A percentile compares a stretch with the other conserved stretches of the same genome.
These are phyloP conservation scores for Silybum marianum DNA, from an alignment of 129 eudicot species.

Conservation along the genomic window DNA sequence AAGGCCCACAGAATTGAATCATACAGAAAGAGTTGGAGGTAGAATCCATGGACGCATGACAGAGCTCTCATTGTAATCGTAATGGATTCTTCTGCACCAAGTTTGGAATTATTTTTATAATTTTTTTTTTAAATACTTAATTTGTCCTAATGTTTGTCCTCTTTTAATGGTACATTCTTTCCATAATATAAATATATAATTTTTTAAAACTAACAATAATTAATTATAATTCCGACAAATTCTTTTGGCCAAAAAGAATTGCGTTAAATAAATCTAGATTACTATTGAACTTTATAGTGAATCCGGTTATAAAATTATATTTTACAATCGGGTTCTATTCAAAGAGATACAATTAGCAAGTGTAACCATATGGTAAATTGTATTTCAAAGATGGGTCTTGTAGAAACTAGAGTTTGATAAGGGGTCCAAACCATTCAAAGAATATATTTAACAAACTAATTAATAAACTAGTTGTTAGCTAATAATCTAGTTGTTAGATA, in stretches of 20 bases:
- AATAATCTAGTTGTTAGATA: no score
- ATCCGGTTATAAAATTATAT: neutral
- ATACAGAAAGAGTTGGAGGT: neutral
- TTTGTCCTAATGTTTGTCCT: constrained; percentile 22
- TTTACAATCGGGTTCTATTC: no score
- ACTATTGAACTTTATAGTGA: neutral
- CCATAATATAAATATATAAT: neutral
- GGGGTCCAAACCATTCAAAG: no score
- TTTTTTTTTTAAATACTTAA: neutral
- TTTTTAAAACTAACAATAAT: neutral
- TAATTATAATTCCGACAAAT: neutral
- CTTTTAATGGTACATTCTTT: constrained; percentile 5
- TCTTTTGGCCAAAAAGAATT: neutral
- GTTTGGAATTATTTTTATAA: constrained; percentile 5
- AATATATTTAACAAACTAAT: no score
- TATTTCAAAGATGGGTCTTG: no score
- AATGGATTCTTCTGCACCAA: constrained; percentile 28
- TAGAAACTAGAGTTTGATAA: no score
- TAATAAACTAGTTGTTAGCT: no score
- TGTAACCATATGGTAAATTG: no score
- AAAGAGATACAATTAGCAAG: neutral
- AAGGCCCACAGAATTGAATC: constrained; percentile 5
- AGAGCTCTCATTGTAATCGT: neutral
- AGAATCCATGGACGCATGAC: constrained; percentile 20
- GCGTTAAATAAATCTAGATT: neutral